Evolutionary conservation across 1,284 basidiomycete species (phyloP).

Genomic region (Abortiporus biennis): DNA sequence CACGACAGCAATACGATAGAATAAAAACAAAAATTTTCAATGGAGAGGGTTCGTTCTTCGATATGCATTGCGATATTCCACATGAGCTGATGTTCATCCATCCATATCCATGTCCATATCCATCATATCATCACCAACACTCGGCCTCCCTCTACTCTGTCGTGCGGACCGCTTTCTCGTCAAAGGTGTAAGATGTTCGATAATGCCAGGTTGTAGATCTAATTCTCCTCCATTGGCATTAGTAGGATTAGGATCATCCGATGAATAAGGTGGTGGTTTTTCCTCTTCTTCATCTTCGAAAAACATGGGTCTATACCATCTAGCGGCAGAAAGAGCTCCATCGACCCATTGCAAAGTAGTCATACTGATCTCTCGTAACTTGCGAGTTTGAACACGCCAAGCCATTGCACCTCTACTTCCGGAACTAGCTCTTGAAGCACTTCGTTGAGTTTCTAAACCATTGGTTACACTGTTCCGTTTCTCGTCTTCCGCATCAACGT

Average conservation of each 20-base stretch:
- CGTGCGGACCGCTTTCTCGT: conserved; percentile 61
- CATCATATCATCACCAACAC: conserved; percentile 18
- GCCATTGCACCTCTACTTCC: conserved; percentile 37
- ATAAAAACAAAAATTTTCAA: too few relatives aligned
- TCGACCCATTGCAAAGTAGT: conserved; percentile 64
- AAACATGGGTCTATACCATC: conserved; percentile 30
- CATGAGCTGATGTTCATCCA: too few relatives aligned
- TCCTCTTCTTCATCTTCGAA: conserved; percentile 32
- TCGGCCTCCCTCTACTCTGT: conserved; percentile 48
- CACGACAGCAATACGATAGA: too few relatives aligned
- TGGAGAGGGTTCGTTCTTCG: too few relatives aligned
- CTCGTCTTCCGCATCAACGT: conserved; percentile 30
- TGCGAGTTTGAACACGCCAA: conserved; percentile 52
- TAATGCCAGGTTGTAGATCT: not conserved
- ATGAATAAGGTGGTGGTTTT: conserved; percentile 20
- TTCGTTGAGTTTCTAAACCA: conserved; percentile 28
- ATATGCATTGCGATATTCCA: too few relatives aligned
- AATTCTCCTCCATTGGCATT: conserved; percentile 26
- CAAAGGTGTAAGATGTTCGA: conserved; percentile 43
- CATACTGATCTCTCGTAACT: conserved; percentile 53
- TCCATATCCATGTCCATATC: too few relatives aligned
- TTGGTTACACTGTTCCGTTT: conserved; percentile 23
- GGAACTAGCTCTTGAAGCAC: conserved; percentile 30
- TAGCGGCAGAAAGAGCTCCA: conserved; percentile 44
- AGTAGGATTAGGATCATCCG: conserved; percentile 20